A percentile compares a stretch with the other conserved stretches of the same genome.
These are phyloP conservation scores for Boechera divaricarpa DNA, from an alignment of 345 rosid species.

Conservation along the genomic window DNA sequence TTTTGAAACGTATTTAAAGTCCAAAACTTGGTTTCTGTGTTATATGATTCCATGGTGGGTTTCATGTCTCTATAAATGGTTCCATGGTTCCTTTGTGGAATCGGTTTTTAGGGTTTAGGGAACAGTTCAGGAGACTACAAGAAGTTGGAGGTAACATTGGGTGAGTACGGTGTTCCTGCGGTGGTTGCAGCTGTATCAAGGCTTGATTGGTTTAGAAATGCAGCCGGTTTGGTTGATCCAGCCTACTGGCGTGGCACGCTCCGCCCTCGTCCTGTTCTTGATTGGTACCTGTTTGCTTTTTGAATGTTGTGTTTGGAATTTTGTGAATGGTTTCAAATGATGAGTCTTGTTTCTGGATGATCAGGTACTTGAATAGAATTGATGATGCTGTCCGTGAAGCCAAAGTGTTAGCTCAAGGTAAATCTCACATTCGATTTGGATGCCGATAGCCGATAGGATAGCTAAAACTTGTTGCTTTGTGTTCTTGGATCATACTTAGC, in stretches of 20 bases:
- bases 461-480: slow-evolving; percentile 1
- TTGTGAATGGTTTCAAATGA: slow-evolving; percentile 5
- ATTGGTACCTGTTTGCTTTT: slow-evolving; percentile 55
- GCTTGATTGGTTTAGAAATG: slow-evolving; percentile 90
- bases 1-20: neutral
- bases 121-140: slow-evolving; percentile 83
- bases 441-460: neutral
- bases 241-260: slow-evolving; percentile 93
- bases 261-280: slow-evolving; percentile 91
- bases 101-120: slow-evolving; percentile 71
- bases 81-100: slow-evolving; percentile 9
- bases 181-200: slow-evolving; percentile 83
- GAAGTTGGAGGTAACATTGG: slow-evolving; percentile 63
- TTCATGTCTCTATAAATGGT: neutral
- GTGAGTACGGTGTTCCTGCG: slow-evolving; percentile 65
- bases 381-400: slow-evolving; percentile 81
- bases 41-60: slow-evolving; percentile 4
- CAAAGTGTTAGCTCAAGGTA: slow-evolving; percentile 69
- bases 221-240: slow-evolving; percentile 83
- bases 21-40: slow-evolving; percentile 15
- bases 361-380: slow-evolving; percentile 79
- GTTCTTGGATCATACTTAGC: neutral
- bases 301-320: slow-evolving; percentile 1
- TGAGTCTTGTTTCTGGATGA: slow-evolving; percentile 21
- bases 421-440: neutral